A percentile compares a stretch with the other conserved stretches of the same genome.
These are phyloP conservation scores for Leishmania arabica DNA, from an alignment of 208 protist species.

Conservation along the genomic window DNA sequence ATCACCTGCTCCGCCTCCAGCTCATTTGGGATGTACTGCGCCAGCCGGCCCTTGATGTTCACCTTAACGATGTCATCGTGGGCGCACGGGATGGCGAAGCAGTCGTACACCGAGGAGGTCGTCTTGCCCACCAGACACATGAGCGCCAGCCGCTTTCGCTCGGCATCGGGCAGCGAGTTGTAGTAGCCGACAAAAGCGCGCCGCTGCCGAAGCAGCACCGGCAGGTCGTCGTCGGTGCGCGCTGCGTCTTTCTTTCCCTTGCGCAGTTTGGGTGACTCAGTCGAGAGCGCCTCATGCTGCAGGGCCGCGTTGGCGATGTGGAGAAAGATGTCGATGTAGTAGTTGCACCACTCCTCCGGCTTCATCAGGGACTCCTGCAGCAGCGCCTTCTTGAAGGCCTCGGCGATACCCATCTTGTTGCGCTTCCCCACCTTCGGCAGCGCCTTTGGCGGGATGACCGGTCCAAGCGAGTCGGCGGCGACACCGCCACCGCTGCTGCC, in stretches of 20 bases:
- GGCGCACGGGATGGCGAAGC: slow-evolving; percentile 77
- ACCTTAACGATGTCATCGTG: slow-evolving; percentile 86
- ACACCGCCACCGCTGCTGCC: slow-evolving; percentile 1
- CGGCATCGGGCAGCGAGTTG: slow-evolving; percentile 66
- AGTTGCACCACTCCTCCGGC: slow-evolving; percentile 90
- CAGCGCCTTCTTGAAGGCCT: slow-evolving; percentile 72
- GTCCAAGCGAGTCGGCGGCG: background rate
- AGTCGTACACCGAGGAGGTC: slow-evolving; percentile 69
- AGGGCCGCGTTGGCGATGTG: slow-evolving; percentile 82
- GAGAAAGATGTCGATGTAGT: slow-evolving; percentile 82
- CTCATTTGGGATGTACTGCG: slow-evolving; percentile 73
- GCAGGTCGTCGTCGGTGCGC: slow-evolving; percentile 61
- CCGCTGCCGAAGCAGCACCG: slow-evolving; percentile 79
- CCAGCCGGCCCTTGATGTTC: slow-evolving; percentile 67
- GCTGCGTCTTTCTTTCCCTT: slow-evolving; percentile 23
- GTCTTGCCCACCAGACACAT: slow-evolving; percentile 83
- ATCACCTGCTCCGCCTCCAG: slow-evolving; percentile 87
- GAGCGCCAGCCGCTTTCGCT: slow-evolving; percentile 76
- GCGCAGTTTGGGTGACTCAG: slow-evolving; percentile 17
- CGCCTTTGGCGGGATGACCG: slow-evolving; percentile 72
- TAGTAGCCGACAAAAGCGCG: slow-evolving; percentile 87
- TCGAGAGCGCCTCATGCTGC: slow-evolving; percentile 60
- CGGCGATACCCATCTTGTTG: slow-evolving; percentile 43
- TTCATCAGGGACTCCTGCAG: slow-evolving; percentile 78
- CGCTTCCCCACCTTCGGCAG: slow-evolving; percentile 40